These are phyloP conservation scores for Pogostemon cablin DNA, from an alignment of 257 asterid species.

Conservation along the genomic window DNA sequence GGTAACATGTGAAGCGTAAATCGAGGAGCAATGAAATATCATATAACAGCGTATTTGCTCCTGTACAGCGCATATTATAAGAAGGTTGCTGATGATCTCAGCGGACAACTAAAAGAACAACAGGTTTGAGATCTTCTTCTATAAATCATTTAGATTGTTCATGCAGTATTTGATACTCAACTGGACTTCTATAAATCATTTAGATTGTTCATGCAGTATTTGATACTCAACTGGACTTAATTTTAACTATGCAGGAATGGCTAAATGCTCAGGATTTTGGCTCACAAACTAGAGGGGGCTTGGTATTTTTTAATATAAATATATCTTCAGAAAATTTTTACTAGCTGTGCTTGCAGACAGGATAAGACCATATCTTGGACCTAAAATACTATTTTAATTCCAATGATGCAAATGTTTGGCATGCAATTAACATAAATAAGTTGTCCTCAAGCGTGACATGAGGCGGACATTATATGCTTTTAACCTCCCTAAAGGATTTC, in stretches of 20 bases:
- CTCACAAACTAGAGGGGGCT: slow-evolving; percentile 41
- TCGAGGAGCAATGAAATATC: slow-evolving; percentile 24
- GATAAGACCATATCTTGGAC: slow-evolving; percentile 2
- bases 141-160: slow-evolving; percentile 25
- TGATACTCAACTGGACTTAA: neutral
- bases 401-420: neutral
- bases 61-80: slow-evolving; percentile 53
- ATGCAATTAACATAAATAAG: neutral
- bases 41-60: slow-evolving; percentile 31
- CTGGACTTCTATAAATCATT: neutral
- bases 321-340: slow-evolving; percentile 21
- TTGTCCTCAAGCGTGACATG: neutral
- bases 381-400: slow-evolving; percentile 10
- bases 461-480: slow-evolving; percentile 26
- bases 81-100: slow-evolving; percentile 47
- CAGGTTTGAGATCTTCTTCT: slow-evolving; percentile 54
- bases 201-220: no score
- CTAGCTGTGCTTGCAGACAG: slow-evolving; percentile 18
- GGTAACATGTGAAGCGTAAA: slow-evolving; percentile 47
- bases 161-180: slow-evolving; percentile 22
- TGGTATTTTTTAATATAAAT: slow-evolving; percentile 41
- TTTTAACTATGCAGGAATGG: slow-evolving; percentile 56
- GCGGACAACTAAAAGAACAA: slow-evolving; percentile 49
- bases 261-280: slow-evolving; percentile 39
- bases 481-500: slow-evolving; percentile 18